phyloP scores from a whole-genome alignment of 768 basidiomycete genomes.

The Collybia sp. region DNA sequence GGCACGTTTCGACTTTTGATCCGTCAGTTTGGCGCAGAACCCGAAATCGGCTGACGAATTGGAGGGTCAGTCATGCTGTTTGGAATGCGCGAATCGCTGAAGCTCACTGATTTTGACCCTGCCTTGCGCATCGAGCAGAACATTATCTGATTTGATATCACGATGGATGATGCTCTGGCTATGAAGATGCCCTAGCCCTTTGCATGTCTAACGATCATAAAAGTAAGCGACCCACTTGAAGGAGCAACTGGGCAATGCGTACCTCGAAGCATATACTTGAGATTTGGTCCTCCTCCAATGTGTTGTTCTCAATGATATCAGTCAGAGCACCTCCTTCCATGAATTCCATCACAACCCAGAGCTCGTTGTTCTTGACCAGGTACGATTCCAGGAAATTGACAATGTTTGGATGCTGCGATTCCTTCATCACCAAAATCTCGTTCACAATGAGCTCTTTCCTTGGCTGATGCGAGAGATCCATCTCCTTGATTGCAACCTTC shows the following conservation, averaged over 20 bases:
- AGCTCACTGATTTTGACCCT: constrained; percentile 95
- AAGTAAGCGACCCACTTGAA: constrained; percentile 3
- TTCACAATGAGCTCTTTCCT: constrained; percentile 97
- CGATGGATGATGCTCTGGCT: constrained; percentile 94
- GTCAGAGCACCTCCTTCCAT: constrained; percentile 98
- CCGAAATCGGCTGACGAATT: constrained; percentile 82
- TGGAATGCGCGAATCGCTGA: background rate
- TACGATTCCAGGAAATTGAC: constrained; percentile 94
- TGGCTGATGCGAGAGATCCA: constrained; percentile 93
- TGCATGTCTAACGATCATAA: constrained; percentile 70
- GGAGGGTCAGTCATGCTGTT: constrained; percentile 2
- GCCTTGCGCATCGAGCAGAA: constrained; percentile 87
- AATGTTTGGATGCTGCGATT: constrained; percentile 94
- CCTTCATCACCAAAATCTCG: constrained; percentile 98
- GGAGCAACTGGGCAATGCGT: constrained; percentile 13
- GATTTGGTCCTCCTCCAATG: constrained; percentile 93
- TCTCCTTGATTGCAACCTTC: constrained; percentile 97
- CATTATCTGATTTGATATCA: constrained; percentile 96
- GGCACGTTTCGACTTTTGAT: constrained; percentile 94
- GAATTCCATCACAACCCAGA: constrained; percentile 99
- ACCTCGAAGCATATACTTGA: constrained; percentile 91
- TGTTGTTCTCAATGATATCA: constrained; percentile 97
- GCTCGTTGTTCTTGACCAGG: constrained; percentile 80
- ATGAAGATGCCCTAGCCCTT: constrained; percentile 89
- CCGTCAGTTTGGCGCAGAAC: constrained; percentile 93